Evolutionary conservation across 2,329 filamentous ascomycete genomes (phyloP), one percentile per base, ranked within the genome.

Genomic region (Botrytis squamosa): DNA sequence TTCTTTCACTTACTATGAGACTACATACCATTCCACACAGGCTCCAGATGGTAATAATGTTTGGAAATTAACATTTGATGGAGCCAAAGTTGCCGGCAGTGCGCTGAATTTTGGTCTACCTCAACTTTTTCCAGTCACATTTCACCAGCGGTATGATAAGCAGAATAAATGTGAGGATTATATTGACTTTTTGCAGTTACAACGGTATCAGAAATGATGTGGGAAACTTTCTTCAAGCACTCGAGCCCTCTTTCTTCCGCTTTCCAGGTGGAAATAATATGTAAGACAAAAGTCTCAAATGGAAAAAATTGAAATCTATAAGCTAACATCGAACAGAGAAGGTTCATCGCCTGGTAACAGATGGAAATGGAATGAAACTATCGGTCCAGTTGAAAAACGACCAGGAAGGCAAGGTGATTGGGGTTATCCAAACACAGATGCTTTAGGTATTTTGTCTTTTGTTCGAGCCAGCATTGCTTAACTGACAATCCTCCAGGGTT

Each of bases 191-290:
- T 29, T 22, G 4, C 20, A 84, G 86, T 62, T 69, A 74, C 69
- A 91, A 91, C 75, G 89, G 89, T 0, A 81, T 90, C 57, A 83
- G 88, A 9, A 80, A 85, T 18, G 88, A 90, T 70, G 81, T 91
- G 73, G 86, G 85, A 1, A 83, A 87, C 69, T 84, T 85, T 16
- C 80, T 91, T 1, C 85, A 83, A 1, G 84, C 83, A 16, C 79
- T 89, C 2, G 85, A 87, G 68, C 85, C 86, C 0, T 85, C 84
- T 14, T 86, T 91, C 77, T 84, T 92, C 59, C 86, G 90, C 20
- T 87, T 91, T 73, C 90, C 90, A 0, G 90, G 90, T 7, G 90
- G 89, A 12, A 90, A 90, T 78, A 90, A 89, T 82, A 80, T 91
- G 78, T 80, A 80, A 74, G 81, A 76, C 1, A 42, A 25, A 18